Percentiles rank a stretch among this genome's conserved stretches.
Conservation (phyloP, 1,284 basidiomycete genomes). For the Pisolithus thermaeus region DNA sequence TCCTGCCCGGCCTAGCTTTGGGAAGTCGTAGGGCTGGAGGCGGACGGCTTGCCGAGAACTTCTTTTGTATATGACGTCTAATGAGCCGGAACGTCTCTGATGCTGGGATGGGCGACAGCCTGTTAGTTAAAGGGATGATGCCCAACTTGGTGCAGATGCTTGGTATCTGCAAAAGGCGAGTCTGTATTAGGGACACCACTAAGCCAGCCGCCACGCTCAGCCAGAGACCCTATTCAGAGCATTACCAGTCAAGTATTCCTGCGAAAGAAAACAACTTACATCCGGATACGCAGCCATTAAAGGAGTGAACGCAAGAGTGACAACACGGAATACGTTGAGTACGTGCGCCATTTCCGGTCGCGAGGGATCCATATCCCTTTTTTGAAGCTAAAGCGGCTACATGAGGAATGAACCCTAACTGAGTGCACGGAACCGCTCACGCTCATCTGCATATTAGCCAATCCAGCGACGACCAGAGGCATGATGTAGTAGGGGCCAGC, state of each 20-base stretch:
- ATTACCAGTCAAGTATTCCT: neutral
- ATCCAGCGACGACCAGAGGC: constrained; percentile 58
- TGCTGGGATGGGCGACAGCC: constrained; percentile 22
- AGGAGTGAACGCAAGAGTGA: constrained; percentile 54
- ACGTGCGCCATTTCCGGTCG: constrained; percentile 57
- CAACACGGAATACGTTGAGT: constrained; percentile 66
- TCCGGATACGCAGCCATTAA: constrained; percentile 59
- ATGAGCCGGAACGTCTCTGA: constrained; percentile 17
- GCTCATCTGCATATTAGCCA: constrained; percentile 69
- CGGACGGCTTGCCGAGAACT: neutral
- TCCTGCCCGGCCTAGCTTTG: neutral
- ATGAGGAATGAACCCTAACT: constrained; percentile 4
- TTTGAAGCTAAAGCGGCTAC: constrained; percentile 39
- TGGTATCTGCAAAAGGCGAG: constrained; percentile 20
- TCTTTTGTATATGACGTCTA: neutral
- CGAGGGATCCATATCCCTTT: constrained; percentile 53
- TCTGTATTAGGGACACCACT: constrained; percentile 15
- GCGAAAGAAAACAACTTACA: constrained; percentile 32
- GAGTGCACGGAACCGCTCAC: constrained; percentile 36
- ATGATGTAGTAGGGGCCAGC: constrained; percentile 78
- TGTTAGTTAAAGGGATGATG: constrained; percentile 10
- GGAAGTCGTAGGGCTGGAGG: neutral
- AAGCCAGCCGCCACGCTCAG: constrained; percentile 26
- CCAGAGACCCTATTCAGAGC: constrained; percentile 22
- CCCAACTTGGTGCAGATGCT: constrained; percentile 21